These are phyloP conservation scores for Penicillium sp. DNA, from an alignment of 2,329 filamentous ascomycete genomes.

Conservation along the genomic window DNA sequence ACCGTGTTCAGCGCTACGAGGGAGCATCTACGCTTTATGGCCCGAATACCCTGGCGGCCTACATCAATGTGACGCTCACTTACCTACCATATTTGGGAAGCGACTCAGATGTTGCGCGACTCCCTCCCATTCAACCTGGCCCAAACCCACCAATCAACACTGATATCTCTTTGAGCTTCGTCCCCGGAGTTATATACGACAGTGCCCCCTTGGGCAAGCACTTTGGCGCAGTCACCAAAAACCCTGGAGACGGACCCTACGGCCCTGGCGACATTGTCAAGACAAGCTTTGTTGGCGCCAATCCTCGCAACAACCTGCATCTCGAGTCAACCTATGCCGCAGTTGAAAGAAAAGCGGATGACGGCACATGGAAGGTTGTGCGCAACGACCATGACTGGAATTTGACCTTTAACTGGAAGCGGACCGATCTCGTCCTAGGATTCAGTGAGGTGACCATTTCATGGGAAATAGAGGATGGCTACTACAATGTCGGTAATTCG, in stretches of 20 bases:
- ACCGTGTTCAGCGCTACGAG: slow-evolving; percentile 82
- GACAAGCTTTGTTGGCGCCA: slow-evolving; percentile 76
- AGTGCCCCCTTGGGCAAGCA: slow-evolving; percentile 59
- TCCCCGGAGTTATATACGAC: slow-evolving; percentile 74
- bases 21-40: slow-evolving; percentile 91
- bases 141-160: slow-evolving; percentile 74
- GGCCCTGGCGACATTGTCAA: slow-evolving; percentile 58
- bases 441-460: slow-evolving; percentile 73
- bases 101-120: slow-evolving; percentile 39
- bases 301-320: slow-evolving; percentile 81
- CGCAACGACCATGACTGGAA: slow-evolving; percentile 78
- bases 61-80: slow-evolving; percentile 78
- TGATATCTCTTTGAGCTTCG: slow-evolving; percentile 71
- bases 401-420: slow-evolving; percentile 73
- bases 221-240: slow-evolving; percentile 65
- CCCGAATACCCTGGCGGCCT: slow-evolving; percentile 74
- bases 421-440: slow-evolving; percentile 65
- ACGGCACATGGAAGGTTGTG: slow-evolving; percentile 60
- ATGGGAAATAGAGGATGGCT: slow-evolving; percentile 70
- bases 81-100: slow-evolving; percentile 64
- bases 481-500: slow-evolving; percentile 40
- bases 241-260: slow-evolving; percentile 54
- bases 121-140: slow-evolving; percentile 49
- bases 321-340: slow-evolving; percentile 74
- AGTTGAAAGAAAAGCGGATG: slow-evolving; percentile 60